Evolutionary conservation across 805 yeast genomes (phyloP), one percentile per base, ranked within the genome.

Genomic region (Hanseniaspora meyeri): DNA sequence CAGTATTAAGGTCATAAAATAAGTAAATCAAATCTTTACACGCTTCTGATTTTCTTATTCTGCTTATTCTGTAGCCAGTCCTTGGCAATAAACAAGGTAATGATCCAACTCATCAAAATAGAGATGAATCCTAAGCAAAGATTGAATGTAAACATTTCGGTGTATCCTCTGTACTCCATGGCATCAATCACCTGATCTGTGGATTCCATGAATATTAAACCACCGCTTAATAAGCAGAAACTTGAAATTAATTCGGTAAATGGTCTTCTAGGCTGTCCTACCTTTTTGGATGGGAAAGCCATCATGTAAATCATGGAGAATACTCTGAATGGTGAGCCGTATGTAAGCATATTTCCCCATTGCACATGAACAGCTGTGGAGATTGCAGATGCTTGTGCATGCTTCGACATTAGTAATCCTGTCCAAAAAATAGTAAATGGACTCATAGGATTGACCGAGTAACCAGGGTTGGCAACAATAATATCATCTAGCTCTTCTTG

Each of bases 381-480:
- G 36, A 85, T 76, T 55, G 67, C 73, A 0, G 93, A 83, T 6
- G 90, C 85, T 70, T 93, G 98, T 42, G 81, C 82, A 70, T 93
- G 98, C 68, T 85, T 87, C 1, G 97, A 89, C 98, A 93, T 93
- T 60, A 93, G 75, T 14, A 84, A 77, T 32, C 98, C 98, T 1
- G 97, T 93, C 95, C 96, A 93, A 71, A 87, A 93, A 37, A 93
- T 86, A 2, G 95, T 88, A 61, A 93, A 79, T 1, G 87, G 82
- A 3, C 97, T 97, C 78, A 93, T 88, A 37, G 97, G 97, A 67
- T 93, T 93, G 61, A 95, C 90, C 1, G 95, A 83, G 68, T 74
- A 86, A 0, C 95, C 95, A 1, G 90, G 90, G 1, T 83, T 69
- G 12, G 77, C 75, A 4, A 71, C 72, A 37, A 61, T 48, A 10